Evolutionary conservation across 202 grass and related monocot species (phyloP), one percentile per base, ranked within the genome.

Genomic region (Brachypodium distachyon): DNA sequence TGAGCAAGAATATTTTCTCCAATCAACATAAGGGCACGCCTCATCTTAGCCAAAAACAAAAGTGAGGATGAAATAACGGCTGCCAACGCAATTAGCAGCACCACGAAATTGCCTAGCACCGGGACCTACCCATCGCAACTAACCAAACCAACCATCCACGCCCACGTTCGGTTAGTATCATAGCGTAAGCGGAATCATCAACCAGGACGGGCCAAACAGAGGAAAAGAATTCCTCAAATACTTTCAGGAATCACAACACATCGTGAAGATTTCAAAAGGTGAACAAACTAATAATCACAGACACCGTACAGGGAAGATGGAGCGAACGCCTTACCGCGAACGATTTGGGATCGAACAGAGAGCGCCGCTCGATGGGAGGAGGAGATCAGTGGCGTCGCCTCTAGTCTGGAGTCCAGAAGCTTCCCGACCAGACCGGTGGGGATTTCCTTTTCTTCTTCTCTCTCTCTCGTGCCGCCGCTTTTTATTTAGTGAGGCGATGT

Each of bases 391-490:
- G 12, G 33, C 18, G 83, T 32, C 52, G 9, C 27, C 12, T 31
- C 32, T 38, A 8, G 48, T 4, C 17, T 18, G 4, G 31, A 68
- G 16, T 57, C 74, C 57, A 48, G 80, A 83, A 83, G 7, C 68
- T 83, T 61, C 80, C 8, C 12, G 85, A 44, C 6, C 16, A 19
- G 8, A 73, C 67, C 72, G 62, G 76, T n/a, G 23, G 21, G 48
- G 25, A 21, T n/a, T n/a, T n/a, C n/a, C n/a, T n/a, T n/a, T n/a
- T n/a, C n/a, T n/a, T n/a, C n/a, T n/a, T n/a, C n/a, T n/a, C n/a
- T n/a, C n/a, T n/a, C n/a, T 13, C 5, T 23, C 64, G 17, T 31
- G 48, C 25, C 26, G 40, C 51, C 23, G 18, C 7, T n/a, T 25
- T n/a, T 78, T 79, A 78, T 51, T 60, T 4, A n/a, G 1, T 60